Percentiles rank a stretch among this genome's conserved stretches.
Conservation (phyloP, 2,329 filamentous ascomycete genomes). For the Fusarium devonianum region DNA sequence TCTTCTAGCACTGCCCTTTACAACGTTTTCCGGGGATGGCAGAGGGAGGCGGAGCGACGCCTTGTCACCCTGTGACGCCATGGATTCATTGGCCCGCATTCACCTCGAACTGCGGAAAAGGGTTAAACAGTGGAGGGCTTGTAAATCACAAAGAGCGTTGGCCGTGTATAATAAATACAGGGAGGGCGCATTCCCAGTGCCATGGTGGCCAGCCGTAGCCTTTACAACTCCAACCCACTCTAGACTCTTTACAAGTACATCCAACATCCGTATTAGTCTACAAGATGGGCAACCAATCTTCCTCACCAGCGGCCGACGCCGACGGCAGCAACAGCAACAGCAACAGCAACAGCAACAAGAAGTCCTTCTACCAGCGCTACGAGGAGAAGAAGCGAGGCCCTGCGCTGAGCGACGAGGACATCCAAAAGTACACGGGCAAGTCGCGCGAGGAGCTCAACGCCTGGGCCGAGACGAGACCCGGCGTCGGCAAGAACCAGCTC, state of each 20-base stretch:
- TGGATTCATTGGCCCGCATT: no score
- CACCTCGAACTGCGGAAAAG: no score
- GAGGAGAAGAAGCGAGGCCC: conserved; percentile 44
- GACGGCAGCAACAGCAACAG: neutral
- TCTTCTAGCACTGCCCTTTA: no score
- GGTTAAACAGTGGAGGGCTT: no score
- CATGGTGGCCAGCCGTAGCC: no score
- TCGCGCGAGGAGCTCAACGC: conserved; percentile 44
- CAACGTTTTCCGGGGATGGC: no score
- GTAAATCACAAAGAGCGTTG: no score
- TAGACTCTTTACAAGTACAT: no score
- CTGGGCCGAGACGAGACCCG: conserved; percentile 50
- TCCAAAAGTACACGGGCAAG: conserved; percentile 53
- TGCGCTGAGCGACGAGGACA: conserved; percentile 49
- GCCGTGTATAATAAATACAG: no score
- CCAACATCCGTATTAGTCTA: neutral
- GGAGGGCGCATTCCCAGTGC: no score
- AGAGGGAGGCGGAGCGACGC: no score
- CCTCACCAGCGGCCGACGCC: conserved; percentile 8
- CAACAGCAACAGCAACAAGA: conserved; percentile 31
- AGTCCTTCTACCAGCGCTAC: conserved; percentile 45
- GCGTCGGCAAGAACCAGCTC: conserved; percentile 51
- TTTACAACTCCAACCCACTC: neutral
- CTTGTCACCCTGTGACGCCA: no score
- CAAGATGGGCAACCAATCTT: conserved; percentile 23